phyloP scores from a whole-genome alignment of 176 grass and related monocot species.

The Eleusine indica region DNA sequence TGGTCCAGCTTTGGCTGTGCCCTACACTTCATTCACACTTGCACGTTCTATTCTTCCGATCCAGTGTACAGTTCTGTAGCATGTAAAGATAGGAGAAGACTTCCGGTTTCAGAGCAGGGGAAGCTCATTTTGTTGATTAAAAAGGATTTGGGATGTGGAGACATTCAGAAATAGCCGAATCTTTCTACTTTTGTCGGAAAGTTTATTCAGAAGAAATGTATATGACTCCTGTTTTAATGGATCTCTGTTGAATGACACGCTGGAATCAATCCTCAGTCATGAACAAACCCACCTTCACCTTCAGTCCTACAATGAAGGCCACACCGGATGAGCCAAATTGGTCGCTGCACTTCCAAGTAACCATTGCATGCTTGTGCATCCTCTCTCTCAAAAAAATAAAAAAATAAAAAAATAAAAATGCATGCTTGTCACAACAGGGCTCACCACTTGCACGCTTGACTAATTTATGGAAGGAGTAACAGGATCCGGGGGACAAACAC shows the following conservation, averaged over 20 bases:
- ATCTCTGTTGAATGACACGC: neutral
- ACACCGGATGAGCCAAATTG: neutral
- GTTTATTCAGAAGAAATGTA: neutral
- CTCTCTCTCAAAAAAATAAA: too few relatives aligned
- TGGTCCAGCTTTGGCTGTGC: constrained; percentile 38
- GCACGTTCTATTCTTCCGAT: neutral
- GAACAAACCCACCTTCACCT: neutral
- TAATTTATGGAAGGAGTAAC: neutral
- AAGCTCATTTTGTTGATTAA: too few relatives aligned
- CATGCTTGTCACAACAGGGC: neutral
- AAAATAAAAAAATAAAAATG: too few relatives aligned
- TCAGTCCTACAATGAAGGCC: too few relatives aligned
- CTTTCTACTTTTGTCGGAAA: neutral
- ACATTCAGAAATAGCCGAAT: neutral
- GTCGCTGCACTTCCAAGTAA: neutral
- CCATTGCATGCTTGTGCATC: neutral
- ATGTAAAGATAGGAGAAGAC: neutral
- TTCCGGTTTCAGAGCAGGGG: neutral
- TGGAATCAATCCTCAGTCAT: neutral
- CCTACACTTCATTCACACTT: constrained; percentile 7
- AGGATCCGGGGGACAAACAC: neutral
- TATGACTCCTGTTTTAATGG: neutral
- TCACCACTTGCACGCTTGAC: neutral
- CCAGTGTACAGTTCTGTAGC: neutral
- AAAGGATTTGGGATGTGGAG: neutral